Evolutionary conservation across 75 land plant genomes (phyloP).

Genomic region (Gnetum montanum): DNA sequence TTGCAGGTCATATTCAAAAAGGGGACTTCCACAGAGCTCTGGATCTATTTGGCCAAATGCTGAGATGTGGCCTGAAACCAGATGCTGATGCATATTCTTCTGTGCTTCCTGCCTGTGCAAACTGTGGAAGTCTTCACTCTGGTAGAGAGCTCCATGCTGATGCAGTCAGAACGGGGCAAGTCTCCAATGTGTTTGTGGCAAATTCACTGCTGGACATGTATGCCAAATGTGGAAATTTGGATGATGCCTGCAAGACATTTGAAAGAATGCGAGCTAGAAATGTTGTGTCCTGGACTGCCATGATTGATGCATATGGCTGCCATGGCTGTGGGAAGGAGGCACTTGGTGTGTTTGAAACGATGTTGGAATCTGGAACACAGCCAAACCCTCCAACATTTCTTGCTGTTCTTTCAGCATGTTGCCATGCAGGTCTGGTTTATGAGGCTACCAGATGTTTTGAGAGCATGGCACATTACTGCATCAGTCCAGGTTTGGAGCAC

Average conservation of each 20-base stretch:
- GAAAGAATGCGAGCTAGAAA: neutral
- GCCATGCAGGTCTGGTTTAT: constrained; percentile 17
- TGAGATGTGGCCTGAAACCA: neutral
- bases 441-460: constrained; percentile 6
- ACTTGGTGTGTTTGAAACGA: constrained; percentile 4
- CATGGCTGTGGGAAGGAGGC: constrained; percentile 10
- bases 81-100: neutral
- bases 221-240: constrained; percentile 10
- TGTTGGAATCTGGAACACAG: constrained; percentile 6
- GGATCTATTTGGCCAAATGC: neutral
- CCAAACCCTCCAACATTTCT: constrained; percentile 14
- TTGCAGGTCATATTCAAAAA: neutral
- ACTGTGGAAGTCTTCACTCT: neutral
- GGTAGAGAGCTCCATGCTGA: neutral
- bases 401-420: constrained; percentile 11
- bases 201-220: constrained; percentile 9
- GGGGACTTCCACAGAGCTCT: neutral
- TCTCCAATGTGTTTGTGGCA: neutral
- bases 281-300: constrained; percentile 11
- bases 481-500: neutral
- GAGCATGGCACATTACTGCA: constrained; percentile 5
- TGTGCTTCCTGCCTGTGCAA: neutral
- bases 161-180: neutral
- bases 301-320: constrained; percentile 13
- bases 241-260: neutral